Conservation (phyloP, 306 rosid genomes). For the Castanea crenata region DNA sequence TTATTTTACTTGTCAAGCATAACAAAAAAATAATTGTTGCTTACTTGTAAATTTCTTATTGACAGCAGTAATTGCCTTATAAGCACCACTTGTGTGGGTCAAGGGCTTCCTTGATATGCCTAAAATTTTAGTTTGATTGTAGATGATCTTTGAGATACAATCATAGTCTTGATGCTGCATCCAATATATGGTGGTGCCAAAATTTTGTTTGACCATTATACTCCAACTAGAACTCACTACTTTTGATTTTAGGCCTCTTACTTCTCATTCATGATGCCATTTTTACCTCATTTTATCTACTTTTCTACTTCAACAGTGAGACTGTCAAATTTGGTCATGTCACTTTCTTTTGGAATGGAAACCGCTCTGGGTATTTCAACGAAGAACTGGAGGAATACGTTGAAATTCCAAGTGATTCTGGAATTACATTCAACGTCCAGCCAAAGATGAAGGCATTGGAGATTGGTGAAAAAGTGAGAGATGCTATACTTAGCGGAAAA, state of each 20-base stretch:
- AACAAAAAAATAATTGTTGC: neutral
- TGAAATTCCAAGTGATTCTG: conserved; percentile 90
- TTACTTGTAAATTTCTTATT: too few relatives aligned
- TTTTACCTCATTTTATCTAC: neutral
- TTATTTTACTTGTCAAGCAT: neutral
- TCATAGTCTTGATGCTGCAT: neutral
- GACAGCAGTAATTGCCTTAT: neutral
- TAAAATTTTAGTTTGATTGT: neutral
- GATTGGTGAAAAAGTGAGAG: conserved; percentile 90
- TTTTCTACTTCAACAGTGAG: conserved; percentile 52
- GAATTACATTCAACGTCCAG: conserved; percentile 83
- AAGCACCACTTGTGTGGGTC: neutral
- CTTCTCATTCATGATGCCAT: neutral
- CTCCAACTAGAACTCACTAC: neutral
- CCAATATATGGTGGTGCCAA: neutral
- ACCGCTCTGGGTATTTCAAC: conserved; percentile 89
- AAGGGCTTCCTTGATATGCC: neutral
- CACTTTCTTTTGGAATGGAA: conserved; percentile 99
- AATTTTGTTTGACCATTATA: neutral
- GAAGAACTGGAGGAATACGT: conserved; percentile 74
- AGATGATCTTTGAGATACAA: neutral
- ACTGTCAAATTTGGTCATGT: conserved; percentile 99
- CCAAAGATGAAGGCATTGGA: conserved; percentile 93
- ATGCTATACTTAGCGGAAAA: conserved; percentile 79
- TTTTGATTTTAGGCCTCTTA: neutral